These are phyloP conservation scores for Darksidea phi DNA, from an alignment of 495 filamentous ascomycete genomes.

Conservation along the genomic window DNA sequence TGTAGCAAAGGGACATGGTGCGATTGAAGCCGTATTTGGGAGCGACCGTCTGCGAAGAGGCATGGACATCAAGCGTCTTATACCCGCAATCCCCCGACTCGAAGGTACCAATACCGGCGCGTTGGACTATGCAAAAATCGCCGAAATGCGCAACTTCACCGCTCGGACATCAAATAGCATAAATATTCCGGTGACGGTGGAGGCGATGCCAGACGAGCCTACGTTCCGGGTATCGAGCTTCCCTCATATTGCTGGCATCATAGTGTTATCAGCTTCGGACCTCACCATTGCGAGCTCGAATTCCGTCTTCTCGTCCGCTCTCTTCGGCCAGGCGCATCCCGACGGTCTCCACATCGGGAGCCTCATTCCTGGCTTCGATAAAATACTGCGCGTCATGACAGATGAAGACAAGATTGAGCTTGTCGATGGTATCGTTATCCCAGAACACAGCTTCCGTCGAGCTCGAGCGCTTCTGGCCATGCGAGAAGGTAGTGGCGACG, in stretches of 20 bases:
- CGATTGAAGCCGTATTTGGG: constrained; percentile 77
- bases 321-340: constrained; percentile 83
- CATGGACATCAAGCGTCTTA: constrained; percentile 68
- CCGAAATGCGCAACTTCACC: constrained; percentile 72
- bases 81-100: constrained; percentile 78
- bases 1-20: constrained; percentile 65
- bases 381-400: constrained; percentile 72
- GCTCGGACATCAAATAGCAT: constrained; percentile 69
- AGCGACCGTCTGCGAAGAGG: constrained; percentile 62
- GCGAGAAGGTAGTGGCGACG: constrained; percentile 73
- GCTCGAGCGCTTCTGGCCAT: constrained; percentile 80
- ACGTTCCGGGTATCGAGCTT: constrained; percentile 85
- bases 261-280: constrained; percentile 75
- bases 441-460: constrained; percentile 90
- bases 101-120: constrained; percentile 59
- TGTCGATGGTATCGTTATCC: constrained; percentile 92
- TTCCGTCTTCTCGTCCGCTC: constrained; percentile 83
- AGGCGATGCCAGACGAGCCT: constrained; percentile 59
- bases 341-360: constrained; percentile 75
- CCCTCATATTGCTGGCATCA: constrained; percentile 94
- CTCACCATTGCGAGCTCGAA: constrained; percentile 88
- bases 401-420: constrained; percentile 82
- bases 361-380: constrained; percentile 84
- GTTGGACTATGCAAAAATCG: constrained; percentile 68
- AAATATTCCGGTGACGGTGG: constrained; percentile 75